Conservation (phyloP, 2,329 filamentous ascomycete species). For the Drechslerella coelobrocha region DNA sequence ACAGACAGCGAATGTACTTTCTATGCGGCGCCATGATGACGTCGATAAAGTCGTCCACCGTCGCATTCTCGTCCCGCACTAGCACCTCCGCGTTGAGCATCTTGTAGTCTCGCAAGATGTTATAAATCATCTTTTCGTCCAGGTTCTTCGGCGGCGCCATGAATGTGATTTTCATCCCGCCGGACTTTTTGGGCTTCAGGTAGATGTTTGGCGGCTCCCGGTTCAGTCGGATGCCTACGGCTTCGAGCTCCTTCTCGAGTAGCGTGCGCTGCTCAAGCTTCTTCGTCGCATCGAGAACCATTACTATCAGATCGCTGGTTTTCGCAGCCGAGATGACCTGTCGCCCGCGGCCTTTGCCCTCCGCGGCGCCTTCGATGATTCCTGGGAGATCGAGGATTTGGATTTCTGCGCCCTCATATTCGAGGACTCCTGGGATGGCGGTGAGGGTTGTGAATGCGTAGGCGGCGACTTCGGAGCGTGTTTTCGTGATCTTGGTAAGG, state of each 20-base stretch:
- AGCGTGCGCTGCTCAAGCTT: conserved; percentile 88
- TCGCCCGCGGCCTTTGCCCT: conserved; percentile 92
- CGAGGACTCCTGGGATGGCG: conserved; percentile 93
- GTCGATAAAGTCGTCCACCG: conserved; percentile 98
- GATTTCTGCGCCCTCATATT: conserved; percentile 97
- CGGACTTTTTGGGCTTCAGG: conserved; percentile 91
- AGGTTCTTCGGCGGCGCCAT: conserved; percentile 84
- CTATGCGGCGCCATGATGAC: conserved; percentile 99
- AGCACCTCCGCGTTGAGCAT: conserved; percentile 97
- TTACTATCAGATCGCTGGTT: conserved; percentile 95
- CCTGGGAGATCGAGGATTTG: conserved; percentile 96
- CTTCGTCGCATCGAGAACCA: conserved; percentile 97
- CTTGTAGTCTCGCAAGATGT: conserved; percentile 98
- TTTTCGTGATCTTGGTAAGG: conserved; percentile 98
- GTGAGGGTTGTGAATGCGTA: conserved; percentile 98
- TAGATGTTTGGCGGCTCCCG: conserved; percentile 97
- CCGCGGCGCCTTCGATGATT: conserved; percentile 95
- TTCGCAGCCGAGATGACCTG: conserved; percentile 98
- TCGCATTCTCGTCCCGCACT: conserved; percentile 89
- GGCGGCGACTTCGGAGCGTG: conserved; percentile 90
- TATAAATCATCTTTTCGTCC: conserved; percentile 98
- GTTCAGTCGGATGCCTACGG: conserved; percentile 93
- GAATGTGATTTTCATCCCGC: conserved; percentile 99
- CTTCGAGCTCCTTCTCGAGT: conserved; percentile 89
- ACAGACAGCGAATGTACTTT: conserved; percentile 92